Evolutionary conservation across 345 rosid genomes (phyloP), one percentile per base, ranked within the genome.

Genomic region (Nasturtium officinale): DNA sequence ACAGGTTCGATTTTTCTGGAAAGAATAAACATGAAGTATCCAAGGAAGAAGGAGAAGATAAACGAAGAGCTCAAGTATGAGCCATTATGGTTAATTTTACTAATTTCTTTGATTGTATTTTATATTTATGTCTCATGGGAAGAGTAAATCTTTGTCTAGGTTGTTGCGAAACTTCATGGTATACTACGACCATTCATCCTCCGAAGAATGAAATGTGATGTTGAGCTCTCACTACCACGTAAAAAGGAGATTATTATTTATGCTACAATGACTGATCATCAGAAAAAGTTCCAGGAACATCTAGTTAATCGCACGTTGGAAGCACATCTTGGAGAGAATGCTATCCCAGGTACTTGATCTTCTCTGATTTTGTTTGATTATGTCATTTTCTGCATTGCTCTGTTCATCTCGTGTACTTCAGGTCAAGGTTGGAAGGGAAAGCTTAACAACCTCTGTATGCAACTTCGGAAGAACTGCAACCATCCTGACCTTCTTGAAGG

Each of bases 131-230:
- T 26, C 59, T 65, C 7, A 48, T 37, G 8, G 9, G 25, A 64
- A 8, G 65, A 68, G 48, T 78, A 48, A 37, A 5, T 42, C 84
- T 61, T 65, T 52, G 20, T 75, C 42, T 82, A 95, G 99, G 90
- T 91, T 71, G 94, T 95, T 28, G 87, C 89, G 9, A 95, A 95
- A 81, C 97, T 95, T 51, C 99, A 95, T 82, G 86, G 83, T 62
- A 95, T 95, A 65, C 78, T 95, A 72, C 96, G 96, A 12, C 99
- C 99, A 8, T 95, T 95, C 82, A 92, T 95, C 77, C 94, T 95
- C 46, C 87, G 98, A 57, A 83, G 99, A 79, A 78, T 95, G 96
- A 95, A 95, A 69, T 56, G 87, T 83, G 99, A 95, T 59, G 99
- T 95, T 42, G 99, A 95, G 83, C 87, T 74, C 80, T 79, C 72